Conservation (phyloP, 345 rosid genomes). For the Salix exigua region DNA sequence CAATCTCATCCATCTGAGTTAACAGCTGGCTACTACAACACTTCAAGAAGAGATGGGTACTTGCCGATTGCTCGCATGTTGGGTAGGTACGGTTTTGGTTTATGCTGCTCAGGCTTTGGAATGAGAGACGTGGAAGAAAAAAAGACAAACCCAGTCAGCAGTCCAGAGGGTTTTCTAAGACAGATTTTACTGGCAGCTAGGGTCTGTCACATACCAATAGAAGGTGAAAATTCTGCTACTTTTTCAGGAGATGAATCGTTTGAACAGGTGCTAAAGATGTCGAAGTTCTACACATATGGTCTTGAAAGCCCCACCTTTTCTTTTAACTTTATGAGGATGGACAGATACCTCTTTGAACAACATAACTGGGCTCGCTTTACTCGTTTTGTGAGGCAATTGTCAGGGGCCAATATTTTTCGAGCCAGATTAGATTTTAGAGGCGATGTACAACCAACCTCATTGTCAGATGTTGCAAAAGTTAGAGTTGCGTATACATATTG, state of each 20-base stretch:
- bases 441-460: constrained; percentile 14
- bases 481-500: constrained; percentile 28
- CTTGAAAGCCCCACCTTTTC: constrained; percentile 26
- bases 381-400: constrained; percentile 42
- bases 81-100: constrained; percentile 32
- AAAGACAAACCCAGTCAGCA: constrained; percentile 32
- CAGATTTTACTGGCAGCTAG: constrained; percentile 41
- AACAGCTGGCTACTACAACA: constrained; percentile 52
- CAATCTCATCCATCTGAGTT: constrained; percentile 46
- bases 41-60: constrained; percentile 42
- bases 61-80: constrained; percentile 45
- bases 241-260: constrained; percentile 33
- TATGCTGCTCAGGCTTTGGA: constrained; percentile 44
- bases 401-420: constrained; percentile 35
- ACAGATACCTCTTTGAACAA: constrained; percentile 36
- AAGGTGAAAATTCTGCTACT: constrained; percentile 40
- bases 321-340: constrained; percentile 48
- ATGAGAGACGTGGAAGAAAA: constrained; percentile 41
- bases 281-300: constrained; percentile 34
- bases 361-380: constrained; percentile 38
- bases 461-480: constrained; percentile 19
- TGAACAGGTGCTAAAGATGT: constrained; percentile 43
- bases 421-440: constrained; percentile 34
- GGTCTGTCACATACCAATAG: constrained; percentile 33
- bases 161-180: constrained; percentile 44